Percentiles rank a stretch among this genome's conserved stretches.
phyloP scores from a whole-genome alignment of 148 eudicot species.

The Polygonum aviculare region DNA sequence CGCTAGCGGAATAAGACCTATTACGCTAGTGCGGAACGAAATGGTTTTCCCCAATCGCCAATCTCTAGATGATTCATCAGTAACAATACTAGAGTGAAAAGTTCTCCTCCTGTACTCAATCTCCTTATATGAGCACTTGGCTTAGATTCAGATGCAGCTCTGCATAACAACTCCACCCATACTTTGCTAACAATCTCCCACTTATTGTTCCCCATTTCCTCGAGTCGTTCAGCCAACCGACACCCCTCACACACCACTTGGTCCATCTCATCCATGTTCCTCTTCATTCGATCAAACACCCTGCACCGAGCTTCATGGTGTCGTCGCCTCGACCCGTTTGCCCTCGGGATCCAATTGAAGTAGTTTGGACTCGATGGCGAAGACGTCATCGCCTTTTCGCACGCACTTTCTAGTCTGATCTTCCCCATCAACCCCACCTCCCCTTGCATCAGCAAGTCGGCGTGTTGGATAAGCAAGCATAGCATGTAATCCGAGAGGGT shows the following conservation, averaged over 20 bases:
- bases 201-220: neutral
- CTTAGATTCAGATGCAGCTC: neutral
- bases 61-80: neutral
- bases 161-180: neutral
- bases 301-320: neutral
- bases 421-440: neutral
- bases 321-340: neutral
- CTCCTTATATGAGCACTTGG: neutral
- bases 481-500: neutral
- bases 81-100: neutral
- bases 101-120: neutral
- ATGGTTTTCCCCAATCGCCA: neutral
- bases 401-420: neutral
- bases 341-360: too few relatives aligned
- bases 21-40: too few relatives aligned
- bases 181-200: neutral
- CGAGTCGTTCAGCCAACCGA: neutral
- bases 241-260: neutral
- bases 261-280: neutral
- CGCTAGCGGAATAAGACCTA: too few relatives aligned
- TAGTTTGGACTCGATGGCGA: neutral
- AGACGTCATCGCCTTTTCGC: neutral
- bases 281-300: neutral
- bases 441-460: neutral
- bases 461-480: neutral